phyloP scores from a whole-genome alignment of 805 yeast genomes.

The Hanseniaspora thailandica region DNA sequence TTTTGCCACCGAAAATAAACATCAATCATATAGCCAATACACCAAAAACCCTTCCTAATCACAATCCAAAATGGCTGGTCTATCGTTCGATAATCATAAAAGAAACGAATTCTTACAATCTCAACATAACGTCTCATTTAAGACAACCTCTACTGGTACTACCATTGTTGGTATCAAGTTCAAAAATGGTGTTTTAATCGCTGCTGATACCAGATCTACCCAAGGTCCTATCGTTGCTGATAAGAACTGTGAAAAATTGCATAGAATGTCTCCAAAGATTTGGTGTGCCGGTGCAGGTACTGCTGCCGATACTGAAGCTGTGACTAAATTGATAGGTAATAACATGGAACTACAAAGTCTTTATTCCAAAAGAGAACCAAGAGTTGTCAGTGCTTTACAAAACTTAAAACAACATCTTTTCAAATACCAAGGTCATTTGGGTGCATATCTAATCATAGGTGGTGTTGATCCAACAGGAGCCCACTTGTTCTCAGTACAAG shows the following conservation, averaged over 20 bases:
- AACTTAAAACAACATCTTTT: conserved; percentile 89
- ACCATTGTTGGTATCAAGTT: conserved; percentile 94
- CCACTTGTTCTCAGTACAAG: conserved; percentile 83
- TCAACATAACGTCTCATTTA: conserved; percentile 66
- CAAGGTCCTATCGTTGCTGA: conserved; percentile 95
- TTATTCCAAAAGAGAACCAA: conserved; percentile 72
- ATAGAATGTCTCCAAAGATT: conserved; percentile 75
- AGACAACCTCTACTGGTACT: conserved; percentile 96
- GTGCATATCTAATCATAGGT: conserved; percentile 96
- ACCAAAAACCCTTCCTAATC: not conserved
- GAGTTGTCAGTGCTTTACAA: conserved; percentile 88
- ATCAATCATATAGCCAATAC: not conserved
- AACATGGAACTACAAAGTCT: conserved; percentile 83
- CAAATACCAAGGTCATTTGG: conserved; percentile 93
- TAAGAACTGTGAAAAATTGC: conserved; percentile 92
- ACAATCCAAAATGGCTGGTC: conserved; percentile 57
- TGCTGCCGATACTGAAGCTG: conserved; percentile 99
- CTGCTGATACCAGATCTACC: conserved; percentile 98
- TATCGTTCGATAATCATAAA: conserved; percentile 84
- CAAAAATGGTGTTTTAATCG: conserved; percentile 89
- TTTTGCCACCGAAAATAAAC: not conserved
- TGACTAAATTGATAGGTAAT: conserved; percentile 82
- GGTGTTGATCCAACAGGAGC: conserved; percentile 96
- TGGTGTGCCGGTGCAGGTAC: conserved; percentile 99
- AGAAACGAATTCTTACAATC: conserved; percentile 68